These are phyloP conservation scores for Colletotrichum lini DNA, from an alignment of 2,329 filamentous ascomycete genomes.

Conservation along the genomic window DNA sequence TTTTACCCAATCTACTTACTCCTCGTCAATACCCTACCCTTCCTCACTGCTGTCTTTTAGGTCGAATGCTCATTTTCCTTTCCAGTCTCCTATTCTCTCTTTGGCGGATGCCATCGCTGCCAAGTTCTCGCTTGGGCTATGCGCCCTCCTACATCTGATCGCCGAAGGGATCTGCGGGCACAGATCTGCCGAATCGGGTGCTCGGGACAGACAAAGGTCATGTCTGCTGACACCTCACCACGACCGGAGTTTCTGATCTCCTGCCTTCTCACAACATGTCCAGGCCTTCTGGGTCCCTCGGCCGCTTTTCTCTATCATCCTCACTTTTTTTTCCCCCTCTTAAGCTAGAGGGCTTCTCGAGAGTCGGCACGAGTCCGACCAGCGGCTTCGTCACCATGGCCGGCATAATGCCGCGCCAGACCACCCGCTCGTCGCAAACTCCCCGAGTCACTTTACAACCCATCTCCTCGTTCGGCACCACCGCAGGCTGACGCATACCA, in stretches of 20 bases:
- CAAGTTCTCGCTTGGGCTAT: neutral
- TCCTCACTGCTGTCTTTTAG: slow-evolving; percentile 2
- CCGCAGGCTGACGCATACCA: slow-evolving; percentile 1
- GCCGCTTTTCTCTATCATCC: neutral
- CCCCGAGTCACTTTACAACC: slow-evolving; percentile 20
- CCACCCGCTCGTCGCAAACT: slow-evolving; percentile 29
- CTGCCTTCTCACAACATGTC: neutral
- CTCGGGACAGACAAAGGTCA: slow-evolving; percentile 26
- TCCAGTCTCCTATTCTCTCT: neutral
- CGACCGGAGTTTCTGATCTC: neutral
- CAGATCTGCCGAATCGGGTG: slow-evolving; percentile 34
- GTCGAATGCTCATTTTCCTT: slow-evolving; percentile 4
- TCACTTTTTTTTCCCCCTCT: neutral
- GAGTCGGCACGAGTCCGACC: neutral
- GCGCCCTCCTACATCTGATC: slow-evolving; percentile 21
- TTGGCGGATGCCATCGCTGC: neutral
- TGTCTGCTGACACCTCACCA: slow-evolving; percentile 35
- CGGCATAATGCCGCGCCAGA: slow-evolving; percentile 5
- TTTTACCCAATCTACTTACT: neutral
- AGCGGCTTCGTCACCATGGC: neutral
- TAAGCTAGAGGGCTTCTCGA: neutral
- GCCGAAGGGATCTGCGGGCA: slow-evolving; percentile 25
- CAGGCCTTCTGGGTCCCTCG: neutral
- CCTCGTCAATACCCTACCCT: slow-evolving; percentile 17
- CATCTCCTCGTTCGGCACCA: slow-evolving; percentile 6